Percentiles rank a stretch among this genome's conserved stretches.
Conservation (phyloP, 2,329 filamentous ascomycete species). For the Phialophora expanda region DNA sequence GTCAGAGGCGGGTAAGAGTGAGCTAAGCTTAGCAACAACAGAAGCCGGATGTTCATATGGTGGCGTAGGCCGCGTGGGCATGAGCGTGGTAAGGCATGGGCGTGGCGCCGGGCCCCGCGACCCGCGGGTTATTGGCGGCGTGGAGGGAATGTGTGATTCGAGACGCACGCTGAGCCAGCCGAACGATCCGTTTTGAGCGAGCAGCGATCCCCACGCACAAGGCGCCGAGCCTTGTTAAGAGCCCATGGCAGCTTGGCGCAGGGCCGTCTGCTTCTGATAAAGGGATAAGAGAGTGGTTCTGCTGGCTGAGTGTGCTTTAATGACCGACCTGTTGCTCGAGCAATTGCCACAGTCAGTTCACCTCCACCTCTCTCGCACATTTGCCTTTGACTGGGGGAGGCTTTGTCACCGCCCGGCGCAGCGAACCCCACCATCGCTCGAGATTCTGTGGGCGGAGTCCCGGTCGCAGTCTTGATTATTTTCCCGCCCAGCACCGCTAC, state of each 20-base stretch:
- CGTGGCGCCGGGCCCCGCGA: not conserved
- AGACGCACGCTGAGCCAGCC: not conserved
- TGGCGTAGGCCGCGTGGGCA: not conserved
- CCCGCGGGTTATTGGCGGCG: not conserved
- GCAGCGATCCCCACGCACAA: conserved; percentile 2
- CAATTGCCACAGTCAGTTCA: not conserved
- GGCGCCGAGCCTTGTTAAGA: conserved; percentile 11
- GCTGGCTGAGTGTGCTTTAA: not conserved
- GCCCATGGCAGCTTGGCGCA: conserved; percentile 1
- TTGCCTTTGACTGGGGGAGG: not conserved
- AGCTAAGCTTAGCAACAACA: not conserved
- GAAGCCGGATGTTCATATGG: not conserved
- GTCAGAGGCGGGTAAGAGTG: not conserved
- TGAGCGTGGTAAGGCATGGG: not conserved
- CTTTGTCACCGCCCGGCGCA: not conserved
- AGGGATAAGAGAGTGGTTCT: not conserved
- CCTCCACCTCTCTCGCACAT: not conserved
- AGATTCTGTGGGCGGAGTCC: not conserved
- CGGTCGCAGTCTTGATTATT: not conserved
- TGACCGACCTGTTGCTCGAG: not conserved
- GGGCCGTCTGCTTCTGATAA: not conserved
- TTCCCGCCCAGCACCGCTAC: not conserved
- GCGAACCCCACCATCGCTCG: not conserved
- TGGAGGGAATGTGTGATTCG: not conserved
- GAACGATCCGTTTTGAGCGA: not conserved